These are phyloP conservation scores for Coemansia sp. DNA, from an alignment of 192 early-diverging fungal genomes.

Conservation along the genomic window DNA sequence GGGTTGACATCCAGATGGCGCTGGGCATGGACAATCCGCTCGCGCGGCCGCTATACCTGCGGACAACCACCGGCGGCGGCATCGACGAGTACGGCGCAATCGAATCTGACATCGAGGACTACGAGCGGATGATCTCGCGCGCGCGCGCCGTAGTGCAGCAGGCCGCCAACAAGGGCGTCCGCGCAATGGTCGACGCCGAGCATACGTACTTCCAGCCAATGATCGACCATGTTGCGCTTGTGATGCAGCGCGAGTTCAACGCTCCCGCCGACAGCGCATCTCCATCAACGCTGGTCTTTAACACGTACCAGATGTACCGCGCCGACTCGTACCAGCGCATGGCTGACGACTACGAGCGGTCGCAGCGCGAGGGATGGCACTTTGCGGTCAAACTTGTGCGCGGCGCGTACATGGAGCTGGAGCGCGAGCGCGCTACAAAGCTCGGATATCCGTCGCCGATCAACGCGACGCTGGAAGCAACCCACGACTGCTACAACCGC, in stretches of 20 bases:
- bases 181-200: slow-evolving; percentile 91
- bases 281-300: slow-evolving; percentile 73
- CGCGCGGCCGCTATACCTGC: slow-evolving; percentile 53
- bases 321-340: slow-evolving; percentile 65
- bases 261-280: background rate
- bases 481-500: slow-evolving; percentile 79
- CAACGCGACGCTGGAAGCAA: slow-evolving; percentile 71
- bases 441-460: slow-evolving; percentile 79
- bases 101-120: slow-evolving; percentile 68
- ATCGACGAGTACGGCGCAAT: slow-evolving; percentile 36
- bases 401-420: slow-evolving; percentile 79
- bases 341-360: slow-evolving; percentile 62
- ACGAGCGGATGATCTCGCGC: slow-evolving; percentile 66
- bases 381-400: slow-evolving; percentile 89
- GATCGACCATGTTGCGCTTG: slow-evolving; percentile 80
- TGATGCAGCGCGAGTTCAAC: slow-evolving; percentile 74
- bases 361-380: slow-evolving; percentile 68
- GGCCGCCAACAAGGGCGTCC: slow-evolving; percentile 64
- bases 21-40: slow-evolving; percentile 65
- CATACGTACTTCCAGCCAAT: slow-evolving; percentile 91
- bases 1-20: slow-evolving; percentile 62
- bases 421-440: slow-evolving; percentile 66
- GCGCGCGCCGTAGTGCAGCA: slow-evolving; percentile 64
- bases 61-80: slow-evolving; percentile 9
- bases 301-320: slow-evolving; percentile 97